Conservation (phyloP, 331 rosid genomes). For the Pyrus hybrid region DNA sequence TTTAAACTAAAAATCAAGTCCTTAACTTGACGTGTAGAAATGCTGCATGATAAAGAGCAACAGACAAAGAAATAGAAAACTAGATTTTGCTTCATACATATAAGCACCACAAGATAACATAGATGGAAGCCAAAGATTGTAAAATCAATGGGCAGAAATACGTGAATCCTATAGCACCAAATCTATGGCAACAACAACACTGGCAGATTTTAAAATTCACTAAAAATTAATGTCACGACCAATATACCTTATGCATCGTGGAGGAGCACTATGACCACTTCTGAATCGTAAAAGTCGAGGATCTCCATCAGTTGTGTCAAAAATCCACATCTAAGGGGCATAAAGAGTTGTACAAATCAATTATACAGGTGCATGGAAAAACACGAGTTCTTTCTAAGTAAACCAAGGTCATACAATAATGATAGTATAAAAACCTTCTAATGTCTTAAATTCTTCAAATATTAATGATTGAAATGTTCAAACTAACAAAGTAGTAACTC, state of each 20-base stretch:
- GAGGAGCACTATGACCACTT: slow-evolving; percentile 97
- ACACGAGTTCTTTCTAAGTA: background rate
- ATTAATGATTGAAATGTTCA: background rate
- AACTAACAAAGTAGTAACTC: background rate
- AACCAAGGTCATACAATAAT: background rate
- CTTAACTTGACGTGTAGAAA: background rate
- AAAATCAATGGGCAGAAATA: background rate
- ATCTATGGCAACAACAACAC: background rate
- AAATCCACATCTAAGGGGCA: slow-evolving; percentile 80
- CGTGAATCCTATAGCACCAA: background rate
- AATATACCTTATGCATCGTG: slow-evolving; percentile 74
- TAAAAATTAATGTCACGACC: slow-evolving; percentile 23
- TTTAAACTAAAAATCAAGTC: background rate
- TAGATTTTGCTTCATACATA: background rate
- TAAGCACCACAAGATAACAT: background rate
- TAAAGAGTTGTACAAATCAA: background rate
- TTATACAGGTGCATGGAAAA: background rate
- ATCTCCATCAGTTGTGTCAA: slow-evolving; percentile 87
- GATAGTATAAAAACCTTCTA: background rate
- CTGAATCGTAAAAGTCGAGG: slow-evolving; percentile 86
- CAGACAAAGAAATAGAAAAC: slow-evolving; percentile 1
- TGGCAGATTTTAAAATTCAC: background rate
- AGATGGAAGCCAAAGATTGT: background rate
- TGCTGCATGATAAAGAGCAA: background rate
- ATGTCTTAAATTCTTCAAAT: background rate